These are phyloP conservation scores for Plectranthus barbatus DNA, from an alignment of 257 asterid species.

Conservation along the genomic window DNA sequence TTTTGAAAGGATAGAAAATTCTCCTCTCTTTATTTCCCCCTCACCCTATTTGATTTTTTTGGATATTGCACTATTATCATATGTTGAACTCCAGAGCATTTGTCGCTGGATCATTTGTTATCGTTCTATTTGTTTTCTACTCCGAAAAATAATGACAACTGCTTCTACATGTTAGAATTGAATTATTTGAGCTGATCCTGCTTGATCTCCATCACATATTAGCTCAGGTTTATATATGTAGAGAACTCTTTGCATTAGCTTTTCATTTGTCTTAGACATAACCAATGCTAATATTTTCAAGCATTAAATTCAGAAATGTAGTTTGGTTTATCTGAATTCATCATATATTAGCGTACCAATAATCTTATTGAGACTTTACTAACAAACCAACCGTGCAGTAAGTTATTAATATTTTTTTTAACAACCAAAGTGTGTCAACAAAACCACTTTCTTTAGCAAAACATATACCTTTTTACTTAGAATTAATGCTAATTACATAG, in stretches of 20 bases:
- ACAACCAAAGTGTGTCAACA: too few species aligned
- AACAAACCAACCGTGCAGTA: too few species aligned
- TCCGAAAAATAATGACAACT: not conserved
- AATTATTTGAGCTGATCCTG: not conserved
- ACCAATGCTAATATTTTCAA: not conserved
- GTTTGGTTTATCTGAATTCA: not conserved
- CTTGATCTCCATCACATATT: not conserved
- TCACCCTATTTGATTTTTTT: too few species aligned
- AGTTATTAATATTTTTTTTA: too few species aligned
- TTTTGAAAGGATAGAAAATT: too few species aligned
- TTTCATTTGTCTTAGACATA: not conserved
- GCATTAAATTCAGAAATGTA: not conserved
- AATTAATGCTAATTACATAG: too few species aligned
- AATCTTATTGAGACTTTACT: too few species aligned
- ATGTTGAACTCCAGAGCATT: not conserved
- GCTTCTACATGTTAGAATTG: not conserved
- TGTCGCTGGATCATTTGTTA: not conserved
- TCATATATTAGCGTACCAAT: too few species aligned
- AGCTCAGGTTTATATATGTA: not conserved
- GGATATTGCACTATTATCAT: not conserved
- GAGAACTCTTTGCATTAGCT: not conserved
- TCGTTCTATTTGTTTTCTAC: not conserved
- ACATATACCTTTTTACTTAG: too few species aligned
- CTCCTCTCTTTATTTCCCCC: not conserved
- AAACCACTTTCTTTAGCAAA: too few species aligned